A percentile compares a stretch with the other conserved stretches of the same genome.
Conservation (phyloP, 2,329 filamentous ascomycete species). For the Arthrobotrys musiformis region DNA sequence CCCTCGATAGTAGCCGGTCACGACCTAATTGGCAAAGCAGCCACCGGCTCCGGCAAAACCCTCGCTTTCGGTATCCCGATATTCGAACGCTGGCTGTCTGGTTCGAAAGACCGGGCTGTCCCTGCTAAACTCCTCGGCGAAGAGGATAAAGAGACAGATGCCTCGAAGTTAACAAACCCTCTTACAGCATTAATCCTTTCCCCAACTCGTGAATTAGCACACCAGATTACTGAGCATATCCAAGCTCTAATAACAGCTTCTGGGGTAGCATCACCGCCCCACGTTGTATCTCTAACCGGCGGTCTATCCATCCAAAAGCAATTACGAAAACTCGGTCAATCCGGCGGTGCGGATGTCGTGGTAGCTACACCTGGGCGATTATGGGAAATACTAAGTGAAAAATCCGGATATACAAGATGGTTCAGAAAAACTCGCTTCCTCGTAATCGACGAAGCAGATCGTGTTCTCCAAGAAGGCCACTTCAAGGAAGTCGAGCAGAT, state of each 20-base stretch:
- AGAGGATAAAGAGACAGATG: constrained; percentile 63
- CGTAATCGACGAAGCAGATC: constrained; percentile 93
- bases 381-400: constrained; percentile 90
- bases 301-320: constrained; percentile 96
- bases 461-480: constrained; percentile 88
- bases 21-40: constrained; percentile 94
- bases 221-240: constrained; percentile 74
- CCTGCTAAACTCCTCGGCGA: constrained; percentile 60
- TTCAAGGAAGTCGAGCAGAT: constrained; percentile 96
- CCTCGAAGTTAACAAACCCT: constrained; percentile 62
- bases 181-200: constrained; percentile 85
- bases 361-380: constrained; percentile 90
- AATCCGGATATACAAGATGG: constrained; percentile 73
- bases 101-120: constrained; percentile 58
- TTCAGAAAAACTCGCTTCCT: constrained; percentile 81
- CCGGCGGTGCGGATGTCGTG: constrained; percentile 78
- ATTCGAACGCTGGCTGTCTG: constrained; percentile 79
- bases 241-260: constrained; percentile 71
- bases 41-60: constrained; percentile 96
- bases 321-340: constrained; percentile 78
- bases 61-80: constrained; percentile 95
- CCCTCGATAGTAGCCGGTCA: constrained; percentile 83
- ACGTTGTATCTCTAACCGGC: constrained; percentile 89
- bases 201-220: constrained; percentile 90
- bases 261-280: constrained; percentile 64